Base-by-base conservation (phyloP, 331 rosid genomes). In the Stylosanthes scabra region DNA sequence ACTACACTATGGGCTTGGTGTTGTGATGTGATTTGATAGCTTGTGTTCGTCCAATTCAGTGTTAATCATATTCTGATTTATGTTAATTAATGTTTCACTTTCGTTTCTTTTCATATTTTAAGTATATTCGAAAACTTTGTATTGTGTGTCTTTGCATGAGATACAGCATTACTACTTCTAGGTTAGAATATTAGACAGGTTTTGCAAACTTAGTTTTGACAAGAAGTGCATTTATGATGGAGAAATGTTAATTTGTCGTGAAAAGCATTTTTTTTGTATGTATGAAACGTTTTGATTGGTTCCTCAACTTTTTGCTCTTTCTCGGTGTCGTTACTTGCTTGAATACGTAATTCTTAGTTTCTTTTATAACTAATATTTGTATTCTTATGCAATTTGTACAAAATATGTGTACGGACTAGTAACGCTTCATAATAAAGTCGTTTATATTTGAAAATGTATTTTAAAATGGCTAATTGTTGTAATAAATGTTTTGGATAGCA, bases 1-100 rank as follows among this genome's bases (percentile, higher is more conserved):
- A 50, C 27, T 40, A 2, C 39, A 3, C 11, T 13, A 3, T 68
- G 42, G 31, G n/a, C 44, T 5, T 25, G n/a, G 29, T 9, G 42
- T 67, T 70, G 49, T 46, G 42, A 50, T 40, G 2, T 72, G 78
- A 39, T 85, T 66, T 44, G 8, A 9, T 41, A 46, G 12, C 51
- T 9, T 52, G 27, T 14, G 8, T 55, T 55, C 9, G 5, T 20
- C 2, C 31, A 20, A 55, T 15, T 31, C 37, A 16, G 59, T 55
- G 31, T 31, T 31, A 16, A 7, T 16, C 7, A 16, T 20, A 55
- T 7, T 20, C 11, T 55, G 59, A 15, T 55, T 15, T 55, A 55
- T 51, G 57, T 51, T 51, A 6, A 25, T 51, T 51, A 7, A 51
- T n/a, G 25, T 51, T 14, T 7, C 27, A 8, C 57, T 5, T n/a